These are phyloP conservation scores for Globisporangium takayamanum DNA, from an alignment of 352 stramenopile genomes.

Conservation along the genomic window DNA sequence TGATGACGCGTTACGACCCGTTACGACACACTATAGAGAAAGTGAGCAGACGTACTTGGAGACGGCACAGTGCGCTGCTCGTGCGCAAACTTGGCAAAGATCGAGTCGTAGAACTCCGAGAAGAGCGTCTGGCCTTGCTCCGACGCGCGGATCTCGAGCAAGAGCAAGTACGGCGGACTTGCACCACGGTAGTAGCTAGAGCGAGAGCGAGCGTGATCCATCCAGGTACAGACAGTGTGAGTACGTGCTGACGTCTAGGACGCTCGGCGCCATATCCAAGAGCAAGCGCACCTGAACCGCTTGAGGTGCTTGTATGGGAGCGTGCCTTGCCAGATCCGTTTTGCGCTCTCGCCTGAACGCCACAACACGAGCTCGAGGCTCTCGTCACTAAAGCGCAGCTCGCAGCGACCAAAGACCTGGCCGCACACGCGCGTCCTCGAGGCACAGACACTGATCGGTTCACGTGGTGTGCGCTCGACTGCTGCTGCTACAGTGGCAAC, in stretches of 20 bases:
- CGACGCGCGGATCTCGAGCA: slow-evolving; percentile 36
- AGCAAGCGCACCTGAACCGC: slow-evolving; percentile 30
- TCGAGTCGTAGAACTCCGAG: slow-evolving; percentile 47
- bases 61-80: slow-evolving; percentile 14
- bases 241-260: too few relatives aligned
- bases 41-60: slow-evolving; percentile 23
- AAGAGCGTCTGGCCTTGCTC: slow-evolving; percentile 26
- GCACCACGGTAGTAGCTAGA: slow-evolving; percentile 24
- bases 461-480: background rate
- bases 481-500: background rate
- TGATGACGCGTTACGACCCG: too few relatives aligned
- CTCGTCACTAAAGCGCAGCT: slow-evolving; percentile 23
- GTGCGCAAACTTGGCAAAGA: slow-evolving; percentile 39
- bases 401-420: slow-evolving; percentile 31
- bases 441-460: slow-evolving; percentile 19
- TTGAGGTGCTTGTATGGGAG: slow-evolving; percentile 34
- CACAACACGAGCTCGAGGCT: slow-evolving; percentile 31
- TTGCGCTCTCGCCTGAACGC: slow-evolving; percentile 9
- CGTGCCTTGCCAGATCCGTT: slow-evolving; percentile 21
- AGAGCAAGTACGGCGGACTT: slow-evolving; percentile 38
- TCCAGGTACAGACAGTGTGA: too few relatives aligned
- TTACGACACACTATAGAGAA: background rate
- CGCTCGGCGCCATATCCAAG: too few relatives aligned
- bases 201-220: background rate
- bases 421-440: slow-evolving; percentile 30